Conservation (phyloP, 495 filamentous ascomycete genomes). For the Penicillium pancosmium region DNA sequence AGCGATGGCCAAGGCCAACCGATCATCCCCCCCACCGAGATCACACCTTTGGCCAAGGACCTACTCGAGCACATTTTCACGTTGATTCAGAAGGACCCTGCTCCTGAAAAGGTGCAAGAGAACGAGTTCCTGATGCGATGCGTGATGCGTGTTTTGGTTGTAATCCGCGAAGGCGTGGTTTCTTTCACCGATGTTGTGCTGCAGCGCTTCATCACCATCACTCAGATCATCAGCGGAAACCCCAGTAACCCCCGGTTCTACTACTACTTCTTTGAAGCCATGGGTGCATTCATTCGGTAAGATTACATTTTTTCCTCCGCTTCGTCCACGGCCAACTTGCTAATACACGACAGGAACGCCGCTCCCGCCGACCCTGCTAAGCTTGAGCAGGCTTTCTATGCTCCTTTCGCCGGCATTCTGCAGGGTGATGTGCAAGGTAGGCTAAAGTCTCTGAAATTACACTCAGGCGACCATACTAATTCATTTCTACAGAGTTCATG, state of each 20-base stretch:
- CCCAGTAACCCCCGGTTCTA: constrained; percentile 98
- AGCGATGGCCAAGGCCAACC: constrained; percentile 71
- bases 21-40: constrained; percentile 70
- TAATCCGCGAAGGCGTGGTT: constrained; percentile 77
- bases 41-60: constrained; percentile 79
- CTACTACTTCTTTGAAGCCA: constrained; percentile 94
- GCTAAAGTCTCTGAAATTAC: constrained; percentile 7
- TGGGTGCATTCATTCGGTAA: constrained; percentile 90
- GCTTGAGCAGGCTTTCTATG: constrained; percentile 75
- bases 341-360: constrained; percentile 55
- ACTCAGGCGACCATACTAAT: constrained; percentile 20
- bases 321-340: neutral
- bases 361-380: constrained; percentile 68
- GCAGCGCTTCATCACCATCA: constrained; percentile 80
- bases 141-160: constrained; percentile 94
- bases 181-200: constrained; percentile 74
- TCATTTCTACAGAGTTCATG: constrained; percentile 70
- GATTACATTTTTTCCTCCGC: neutral
- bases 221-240: constrained; percentile 83
- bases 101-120: constrained; percentile 92
- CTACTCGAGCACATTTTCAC: constrained; percentile 90
- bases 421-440: constrained; percentile 77
- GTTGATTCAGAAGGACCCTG: constrained; percentile 77
- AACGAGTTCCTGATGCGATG: constrained; percentile 99
- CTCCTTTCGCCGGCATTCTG: constrained; percentile 75